A percentile compares a stretch with the other conserved stretches of the same genome.
Conservation (phyloP, 805 yeast genomes). For the Scheffersomyces amazonensis region DNA sequence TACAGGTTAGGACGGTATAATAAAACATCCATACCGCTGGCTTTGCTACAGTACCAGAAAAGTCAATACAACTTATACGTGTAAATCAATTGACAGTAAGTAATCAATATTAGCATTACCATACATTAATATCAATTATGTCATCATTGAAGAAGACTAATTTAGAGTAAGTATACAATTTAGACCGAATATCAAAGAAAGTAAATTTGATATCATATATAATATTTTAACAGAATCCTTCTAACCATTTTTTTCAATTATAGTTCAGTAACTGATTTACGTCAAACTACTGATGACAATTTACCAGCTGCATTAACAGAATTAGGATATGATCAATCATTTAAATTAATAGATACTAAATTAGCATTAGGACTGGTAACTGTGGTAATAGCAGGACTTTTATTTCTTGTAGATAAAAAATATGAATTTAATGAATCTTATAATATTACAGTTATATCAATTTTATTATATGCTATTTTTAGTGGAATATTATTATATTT, state of each 20-base stretch:
- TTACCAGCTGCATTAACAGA: conserved; percentile 38
- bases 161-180: conserved; percentile 28
- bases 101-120: no score
- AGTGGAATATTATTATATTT: conserved; percentile 32
- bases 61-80: no score
- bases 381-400: conserved; percentile 43
- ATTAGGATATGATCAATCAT: conserved; percentile 48
- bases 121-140: no score
- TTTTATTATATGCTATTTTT: conserved; percentile 35
- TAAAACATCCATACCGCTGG: no score
- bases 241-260: conserved; percentile 2
- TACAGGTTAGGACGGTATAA: no score
- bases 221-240: no score
- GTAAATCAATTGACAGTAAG: no score
- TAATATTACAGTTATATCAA: conserved; percentile 29
- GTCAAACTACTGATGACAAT: conserved; percentile 49
- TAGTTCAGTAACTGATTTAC: conserved; percentile 47
- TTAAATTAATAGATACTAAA: conserved; percentile 42
- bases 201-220: neutral
- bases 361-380: conserved; percentile 48
- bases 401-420: conserved; percentile 50
- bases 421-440: conserved; percentile 40
- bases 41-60: no score
- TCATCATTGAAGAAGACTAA: conserved; percentile 17
- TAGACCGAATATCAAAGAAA: no score